These are phyloP conservation scores for Wickerhamomyces rabaulensis DNA, from an alignment of 805 yeast species.

Conservation along the genomic window DNA sequence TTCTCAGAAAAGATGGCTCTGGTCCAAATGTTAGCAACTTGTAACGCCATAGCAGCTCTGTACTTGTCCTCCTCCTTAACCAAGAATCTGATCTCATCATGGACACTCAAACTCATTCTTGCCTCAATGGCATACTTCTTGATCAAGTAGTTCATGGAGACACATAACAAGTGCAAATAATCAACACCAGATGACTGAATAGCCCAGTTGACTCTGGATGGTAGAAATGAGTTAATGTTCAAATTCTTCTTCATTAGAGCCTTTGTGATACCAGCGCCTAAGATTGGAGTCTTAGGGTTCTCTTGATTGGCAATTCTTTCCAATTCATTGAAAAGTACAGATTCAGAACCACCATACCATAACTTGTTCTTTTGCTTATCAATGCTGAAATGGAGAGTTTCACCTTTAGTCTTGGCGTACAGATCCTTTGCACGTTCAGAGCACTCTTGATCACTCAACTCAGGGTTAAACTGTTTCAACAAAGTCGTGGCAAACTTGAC, in stretches of 20 bases:
- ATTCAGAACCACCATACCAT: constrained; percentile 92
- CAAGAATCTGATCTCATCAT: constrained; percentile 87
- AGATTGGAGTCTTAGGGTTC: constrained; percentile 80
- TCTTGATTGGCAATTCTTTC: constrained; percentile 83
- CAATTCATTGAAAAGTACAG: constrained; percentile 81
- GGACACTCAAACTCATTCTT: constrained; percentile 81
- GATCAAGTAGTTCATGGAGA: constrained; percentile 81
- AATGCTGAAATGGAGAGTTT: constrained; percentile 26
- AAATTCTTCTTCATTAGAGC: constrained; percentile 69
- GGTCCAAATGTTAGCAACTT: constrained; percentile 91
- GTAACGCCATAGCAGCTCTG: constrained; percentile 76
- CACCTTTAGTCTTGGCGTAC: constrained; percentile 83
- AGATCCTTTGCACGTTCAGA: constrained; percentile 54
- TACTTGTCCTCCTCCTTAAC: constrained; percentile 70
- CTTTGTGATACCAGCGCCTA: constrained; percentile 90
- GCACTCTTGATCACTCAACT: constrained; percentile 63
- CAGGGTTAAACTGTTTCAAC: constrained; percentile 77
- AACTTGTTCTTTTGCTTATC: constrained; percentile 28
- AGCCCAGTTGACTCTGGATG: constrained; percentile 95
- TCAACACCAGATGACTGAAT: constrained; percentile 98
- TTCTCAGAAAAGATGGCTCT: constrained; percentile 93
- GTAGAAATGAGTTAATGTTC: constrained; percentile 55
- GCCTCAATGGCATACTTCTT: constrained; percentile 64
- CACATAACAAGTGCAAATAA: constrained; percentile 77
- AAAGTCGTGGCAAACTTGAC: constrained; percentile 82